Evolutionary conservation across 208 protist genomes (phyloP), one percentile per base, ranked within the genome.

Genomic region (Leishmania turanica): DNA sequence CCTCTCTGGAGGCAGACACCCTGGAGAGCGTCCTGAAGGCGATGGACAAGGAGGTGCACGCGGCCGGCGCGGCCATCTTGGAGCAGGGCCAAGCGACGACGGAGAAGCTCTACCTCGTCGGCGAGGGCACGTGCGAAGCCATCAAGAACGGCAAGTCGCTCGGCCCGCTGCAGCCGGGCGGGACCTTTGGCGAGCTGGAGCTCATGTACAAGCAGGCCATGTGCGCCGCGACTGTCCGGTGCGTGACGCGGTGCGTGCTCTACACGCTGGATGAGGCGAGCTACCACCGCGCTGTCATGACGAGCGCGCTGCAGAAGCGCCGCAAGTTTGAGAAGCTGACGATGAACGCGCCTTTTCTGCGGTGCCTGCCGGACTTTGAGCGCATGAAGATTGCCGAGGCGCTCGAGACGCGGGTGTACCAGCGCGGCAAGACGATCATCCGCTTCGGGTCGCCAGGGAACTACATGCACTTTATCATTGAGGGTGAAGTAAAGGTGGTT

Each of bases 341-440:
- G 21, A 45, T 78, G 49, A 92, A 85, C 54, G 89, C 96, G 71
- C 86, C 88, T 42, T 97, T 98, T 76, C 87, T 97, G 40, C 82
- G 85, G 11, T 83, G 86, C 62, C 83, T 98, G 86, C 85, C 90
- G n/a, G 87, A 97, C 58, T 96, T 96, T 78, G 93, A 96, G 74
- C 92, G 92, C 31, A 88, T 96, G 87, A 92, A 87, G 72, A 89
- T 98, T n/a, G 93, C 93, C 3, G 96, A 98, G 77, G 96, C 93
- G 9, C 91, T 98, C 40, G 77, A 87, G 58, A 89, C 91, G 45
- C 84, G 87, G 40, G 79, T 81, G n/a, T 98, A 90, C 83, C 70
- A 83, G 27, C 84, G 85, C 24, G 91, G 87, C 19, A 89, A 98
- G 78, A 79, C 87, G 49, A 92, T 98, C 56, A 93, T 97, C 37